Evolutionary conservation across 108 stramenopile species (phyloP), one percentile per base, ranked within the genome.

Genomic region (Cafeteria roenbergensis): DNA sequence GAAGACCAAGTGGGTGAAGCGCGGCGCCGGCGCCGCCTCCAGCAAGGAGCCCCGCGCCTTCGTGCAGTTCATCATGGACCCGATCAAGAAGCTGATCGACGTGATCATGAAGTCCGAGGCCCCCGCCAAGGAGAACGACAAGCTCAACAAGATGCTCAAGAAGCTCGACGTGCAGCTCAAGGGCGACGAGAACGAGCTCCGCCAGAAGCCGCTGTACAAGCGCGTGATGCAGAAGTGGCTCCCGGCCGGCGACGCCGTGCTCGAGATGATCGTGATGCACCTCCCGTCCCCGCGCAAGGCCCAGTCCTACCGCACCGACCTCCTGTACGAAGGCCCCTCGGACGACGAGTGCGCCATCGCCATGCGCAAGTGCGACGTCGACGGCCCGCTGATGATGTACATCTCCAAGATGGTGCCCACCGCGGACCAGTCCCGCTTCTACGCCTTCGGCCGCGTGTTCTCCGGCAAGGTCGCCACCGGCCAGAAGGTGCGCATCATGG

Each of bases 181-280:
- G 80, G 67, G 78, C 53, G 78, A 78, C 35, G 75, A 75, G 24
- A 91, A 92, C 83, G 94, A 94, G 64, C 87, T 96, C 53, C 73
- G 78, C 50, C 94, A 94, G 72, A 99, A 99, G 91, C 86, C 87
- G 55, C 87, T 99, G 55, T 76, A 96, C 63, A 99, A 99, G 89
- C 90, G 92, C 80, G 93, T 99, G 70, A 99, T 99, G 97, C 97
- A 99, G 86, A 95, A 97, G 87, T 99, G 97, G 97, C 84, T 99
- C 48, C 97, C 97, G 52, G 97, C 95, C 63, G 97, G 92, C 62
- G 97, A 99, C 67, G 92, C 94, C 51, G 90, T 99, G 24, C 82
- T 99, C 70, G 97, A 99, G 87, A 99, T 99, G 97, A 99, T 99
- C 83, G 95, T 99, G 66, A 85, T 99, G 35, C 90, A 99, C 84